Evolutionary conservation across 1,284 basidiomycete genomes (phyloP).

Genomic region (Ceratobasidium sp.): DNA sequence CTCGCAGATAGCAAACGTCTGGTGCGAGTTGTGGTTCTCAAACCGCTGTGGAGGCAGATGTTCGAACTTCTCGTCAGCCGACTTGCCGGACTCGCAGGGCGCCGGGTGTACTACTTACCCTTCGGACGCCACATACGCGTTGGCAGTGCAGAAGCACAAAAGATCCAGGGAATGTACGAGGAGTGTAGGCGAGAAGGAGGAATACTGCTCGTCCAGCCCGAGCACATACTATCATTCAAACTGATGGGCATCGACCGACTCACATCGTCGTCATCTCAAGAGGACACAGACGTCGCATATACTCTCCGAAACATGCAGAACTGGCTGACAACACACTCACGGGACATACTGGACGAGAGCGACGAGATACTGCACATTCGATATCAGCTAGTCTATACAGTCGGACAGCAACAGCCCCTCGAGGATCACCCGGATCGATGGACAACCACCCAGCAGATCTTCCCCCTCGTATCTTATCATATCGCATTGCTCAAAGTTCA

Average conservation of each 20-base stretch:
- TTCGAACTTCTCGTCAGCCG: constrained; percentile 61
- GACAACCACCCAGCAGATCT: constrained; percentile 58
- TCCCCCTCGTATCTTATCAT: constrained; percentile 50
- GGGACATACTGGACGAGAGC: constrained; percentile 65
- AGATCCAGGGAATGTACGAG: constrained; percentile 53
- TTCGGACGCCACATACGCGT: constrained; percentile 59
- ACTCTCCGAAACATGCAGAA: constrained; percentile 50
- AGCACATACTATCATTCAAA: constrained; percentile 64
- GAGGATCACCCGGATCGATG: constrained; percentile 62
- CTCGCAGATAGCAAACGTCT: constrained; percentile 60
- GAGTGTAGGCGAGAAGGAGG: constrained; percentile 58
- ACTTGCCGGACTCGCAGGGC: constrained; percentile 59
- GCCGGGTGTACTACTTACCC: constrained; percentile 63
- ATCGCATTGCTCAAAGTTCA: constrained; percentile 4
- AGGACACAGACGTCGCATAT: background rate
- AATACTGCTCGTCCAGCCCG: constrained; percentile 62
- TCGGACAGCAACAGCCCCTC: constrained; percentile 54
- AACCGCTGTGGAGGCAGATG: constrained; percentile 59
- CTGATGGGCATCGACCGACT: constrained; percentile 59
- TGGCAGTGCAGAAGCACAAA: constrained; percentile 45
- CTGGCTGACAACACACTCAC: constrained; percentile 55
- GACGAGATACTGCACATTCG: constrained; percentile 63
- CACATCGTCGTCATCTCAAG: constrained; percentile 36
- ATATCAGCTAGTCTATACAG: constrained; percentile 63
- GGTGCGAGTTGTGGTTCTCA: constrained; percentile 62